Evolutionary conservation across 1,284 basidiomycete genomes (phyloP), one percentile per base, ranked within the genome.

Genomic region (Boletellus deceptivus): DNA sequence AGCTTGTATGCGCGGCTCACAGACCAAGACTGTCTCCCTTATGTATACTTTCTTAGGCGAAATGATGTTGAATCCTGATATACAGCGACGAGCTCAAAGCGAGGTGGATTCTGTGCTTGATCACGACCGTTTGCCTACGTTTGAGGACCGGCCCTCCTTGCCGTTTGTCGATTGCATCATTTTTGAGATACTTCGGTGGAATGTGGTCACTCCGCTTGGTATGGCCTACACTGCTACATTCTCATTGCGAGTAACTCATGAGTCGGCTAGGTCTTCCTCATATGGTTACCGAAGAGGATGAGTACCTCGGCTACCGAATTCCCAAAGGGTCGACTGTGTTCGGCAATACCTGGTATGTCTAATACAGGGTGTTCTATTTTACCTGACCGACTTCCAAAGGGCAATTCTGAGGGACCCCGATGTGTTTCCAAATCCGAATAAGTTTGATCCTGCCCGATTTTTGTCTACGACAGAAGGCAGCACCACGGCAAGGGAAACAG

Each of bases 391-490:
- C 8, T 10, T 20, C n/a, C n/a, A 7, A 37, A 37, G 36, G 36
- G 36, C n/a, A 11, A 37, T 37, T 31, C 29, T 31, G 29, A 31
- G 29, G 29, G 29, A 31, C 29, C 29, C 29, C 6, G 29, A 31
- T 6, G 29, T 31, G 11, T 31, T 31, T 13, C 29, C 29, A 14
- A 31, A 31, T 14, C 29, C 29, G 11, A 11, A 31, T 31, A 11
- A 31, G 13, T 31, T 31, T 3, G 29, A 31, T 31, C 29, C 29
- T 13, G 11, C 29, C 3, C 36, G 36, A 9, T 37, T 37, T n/a
- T 18, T 37, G 36, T 18, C 16, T 5, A 18, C 36, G 9, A 45
- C 49, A 2, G 22, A 45, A 34, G 51, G 51, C 24, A 53, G 48
- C 9, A 38, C 43, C 3, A 16, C 10, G 6, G 51, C 51, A 25